Evolutionary conservation across 139 green algal genomes (phyloP), one percentile per base, ranked within the genome.

Genomic region (Astrephomene gubernaculifera): DNA sequence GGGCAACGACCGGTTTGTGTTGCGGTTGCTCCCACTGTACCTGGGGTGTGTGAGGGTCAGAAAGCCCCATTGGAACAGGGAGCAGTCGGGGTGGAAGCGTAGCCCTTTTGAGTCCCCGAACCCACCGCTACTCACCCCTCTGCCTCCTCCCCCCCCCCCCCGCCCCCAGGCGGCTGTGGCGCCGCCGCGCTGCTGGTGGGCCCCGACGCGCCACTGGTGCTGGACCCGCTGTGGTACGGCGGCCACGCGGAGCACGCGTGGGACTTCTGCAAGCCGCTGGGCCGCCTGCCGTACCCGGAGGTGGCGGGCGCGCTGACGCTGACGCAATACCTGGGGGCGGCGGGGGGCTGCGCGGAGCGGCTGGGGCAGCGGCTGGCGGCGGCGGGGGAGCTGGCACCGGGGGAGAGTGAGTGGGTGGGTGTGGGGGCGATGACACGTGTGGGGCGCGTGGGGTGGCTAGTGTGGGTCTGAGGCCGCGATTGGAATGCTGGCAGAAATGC

Each of bases 131-230:
- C 19, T 41, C 5, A 43, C n/a, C 63, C 63, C 38, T 10, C 65
- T 2, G 14, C 6, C 65, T 19, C 39, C 27, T 24, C 38, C 68
- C 41, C 68, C 35, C 68, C 25, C 39, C 35, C 64, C 38, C 69
- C 1, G 17, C 2, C 35, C 24, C 7, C 94, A 91, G 94, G 93
- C 38, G 96, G 96, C 43, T 90, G 90, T 21, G 96, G 96, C 25
- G 95, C 96, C 5, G 94, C 95, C 25, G 96, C 96, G 24, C 87
- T 98, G 83, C 93, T 98, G 70, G 86, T 98, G 29, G 96, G 96
- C n/a, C 90, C 94, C 5, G 86, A 94, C 44, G 96, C 96, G 0
- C 95, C 96, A 1, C 90, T 98, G 29, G 91, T 85, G 53, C 38
- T 98, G 38, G 93, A 98, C 69, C 87, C 90, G 33, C 80, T 67